These are phyloP conservation scores for Balansia obtecta DNA, from an alignment of 2,329 filamentous ascomycete genomes.

Conservation along the genomic window DNA sequence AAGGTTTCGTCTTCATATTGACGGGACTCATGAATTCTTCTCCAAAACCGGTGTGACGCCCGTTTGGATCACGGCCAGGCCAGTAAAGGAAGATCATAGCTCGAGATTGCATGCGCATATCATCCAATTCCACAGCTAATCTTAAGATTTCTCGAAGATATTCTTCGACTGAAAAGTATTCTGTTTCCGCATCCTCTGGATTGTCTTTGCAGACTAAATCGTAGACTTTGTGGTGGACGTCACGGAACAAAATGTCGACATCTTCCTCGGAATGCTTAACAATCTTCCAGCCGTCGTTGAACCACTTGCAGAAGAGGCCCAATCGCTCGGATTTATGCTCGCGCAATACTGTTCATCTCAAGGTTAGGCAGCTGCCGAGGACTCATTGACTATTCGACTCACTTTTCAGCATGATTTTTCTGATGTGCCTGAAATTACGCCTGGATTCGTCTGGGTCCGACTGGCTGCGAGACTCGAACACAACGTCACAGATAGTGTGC, in stretches of 20 bases:
- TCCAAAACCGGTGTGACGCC: too few relatives aligned
- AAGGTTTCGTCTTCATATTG: too few relatives aligned
- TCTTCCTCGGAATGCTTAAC: neutral
- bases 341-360: neutral
- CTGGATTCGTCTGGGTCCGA: neutral
- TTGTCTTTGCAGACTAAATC: neutral
- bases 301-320: neutral
- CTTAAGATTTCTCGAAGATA: neutral
- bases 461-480: neutral
- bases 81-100: neutral
- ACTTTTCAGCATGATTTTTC: neutral
- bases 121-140: neutral
- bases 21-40: too few relatives aligned
- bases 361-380: neutral
- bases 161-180: neutral
- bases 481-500: neutral
- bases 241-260: neutral
- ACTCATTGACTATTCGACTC: neutral
- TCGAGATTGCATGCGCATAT: constrained; percentile 1
- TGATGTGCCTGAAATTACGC: neutral
- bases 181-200: neutral
- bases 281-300: neutral
- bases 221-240: neutral
- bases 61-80: neutral
- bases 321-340: neutral